Base-by-base conservation (phyloP, 805 yeast genomes). In the Scheffersomyces stipitis region DNA sequence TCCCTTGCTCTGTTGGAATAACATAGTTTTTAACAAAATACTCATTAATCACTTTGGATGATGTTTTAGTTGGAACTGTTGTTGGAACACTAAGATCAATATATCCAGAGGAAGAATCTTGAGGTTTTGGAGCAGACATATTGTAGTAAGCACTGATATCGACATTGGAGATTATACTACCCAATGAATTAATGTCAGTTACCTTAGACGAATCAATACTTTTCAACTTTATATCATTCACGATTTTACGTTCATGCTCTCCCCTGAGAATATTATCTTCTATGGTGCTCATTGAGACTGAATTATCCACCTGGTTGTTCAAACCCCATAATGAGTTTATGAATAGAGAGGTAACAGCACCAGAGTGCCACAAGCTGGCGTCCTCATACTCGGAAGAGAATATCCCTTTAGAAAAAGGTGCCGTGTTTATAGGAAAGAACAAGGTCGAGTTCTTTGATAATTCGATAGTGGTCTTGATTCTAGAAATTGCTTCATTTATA, bases 381-480 rank as follows among this genome's bases (percentile, higher is more conserved):
- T 41, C 6, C n/a, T 57, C 52, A 38, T 28, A 45, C 2, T 22
- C 26, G 7, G 22, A 15, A 2, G 34, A n/a, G 14, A 45, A 22
- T 17, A 40, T 18, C 2, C 20, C 31, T n/a, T 37, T 34, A 13
- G 31, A 42, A 10, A 10, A 20, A 20, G 24, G 24, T 20, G 9
- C 9, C 20, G 28, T 61, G 57, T 32, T 46, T 7, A 86, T 18
- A 0, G 95, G 91, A 8, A 86, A 54, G 30, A 76, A 66, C 15
- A 86, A 50, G 5, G 83, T 71, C 0, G 81, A 66, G 34, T 65
- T 62, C 26, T 69, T 68, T 15, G 76, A 48, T 6, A 82, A 51
- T 7, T 70, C 73, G 2, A 76, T 49, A 10, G 66, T 65, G 20
- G 74, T 65, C 50, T 59, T 69, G 37, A 74, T 75, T 38, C 80